Base-by-base conservation (phyloP, 257 asterid genomes). In the Gynochthodes officinalis region DNA sequence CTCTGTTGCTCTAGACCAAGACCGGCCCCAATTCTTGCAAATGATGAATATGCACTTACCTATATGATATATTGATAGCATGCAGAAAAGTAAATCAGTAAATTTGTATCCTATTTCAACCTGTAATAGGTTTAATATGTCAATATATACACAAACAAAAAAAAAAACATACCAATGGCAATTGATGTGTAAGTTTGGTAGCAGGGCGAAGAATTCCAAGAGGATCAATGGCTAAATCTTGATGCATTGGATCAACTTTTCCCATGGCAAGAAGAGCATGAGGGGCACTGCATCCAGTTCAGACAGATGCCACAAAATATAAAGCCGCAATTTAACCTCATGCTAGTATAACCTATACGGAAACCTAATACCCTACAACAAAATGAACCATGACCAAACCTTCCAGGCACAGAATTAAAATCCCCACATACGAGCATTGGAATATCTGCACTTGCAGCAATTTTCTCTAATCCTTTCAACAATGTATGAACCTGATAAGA, bases 11-110 rank as follows among this genome's bases (percentile, higher is more conserved):
- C 97, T 50, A 87, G 81, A 67, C 85, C 96, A 69, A 74, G 92
- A 43, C 92, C 93, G 61, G 66, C 79, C 77, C 83, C 95, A 69
- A 69, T 86, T 86, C 98, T 90, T 42, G 92, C 98, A 72, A 95
- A 89, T 62, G 99, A 89, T 35, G 99, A 87, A 86, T 95, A 95
- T n/a, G 99, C 99, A 82, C 99, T 95, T 59, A 95, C 99, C 99
- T 95, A 76, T 53, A 71, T 37, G 48, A 54, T 35, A n/a, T 37
- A 55, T 58, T 18, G 62, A 76, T 60, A 64, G 35, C 71, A 70
- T 5, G 62, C 75, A 69, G 69, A 49, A 72, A 68, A 76, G 10
- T 67, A 55, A 25, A 74, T 55, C 58, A 37, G 57, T 52, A 50
- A 3, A 66, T 8, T 14, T 33, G 4, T 14, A 40, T 15, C 60